A percentile compares a stretch with the other conserved stretches of the same genome.
These are phyloP conservation scores for Castanea sativa DNA, from an alignment of 306 rosid species.

Conservation along the genomic window DNA sequence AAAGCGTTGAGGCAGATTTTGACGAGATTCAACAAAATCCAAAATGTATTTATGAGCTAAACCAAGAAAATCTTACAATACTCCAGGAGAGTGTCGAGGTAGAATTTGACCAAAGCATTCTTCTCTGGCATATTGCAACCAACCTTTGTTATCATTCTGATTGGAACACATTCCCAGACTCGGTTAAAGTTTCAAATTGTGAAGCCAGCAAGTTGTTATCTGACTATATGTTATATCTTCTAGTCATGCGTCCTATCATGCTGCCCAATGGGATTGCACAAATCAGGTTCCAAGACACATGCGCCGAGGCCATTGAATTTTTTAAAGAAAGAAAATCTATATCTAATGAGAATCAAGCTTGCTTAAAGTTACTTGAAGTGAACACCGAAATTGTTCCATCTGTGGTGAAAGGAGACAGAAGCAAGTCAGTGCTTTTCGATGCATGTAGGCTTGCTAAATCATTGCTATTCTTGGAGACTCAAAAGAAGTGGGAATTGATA, in stretches of 20 bases:
- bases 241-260: slow-evolving; percentile 20
- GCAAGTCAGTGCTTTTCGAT: slow-evolving; percentile 35
- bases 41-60: too few relatives aligned
- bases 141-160: too few relatives aligned
- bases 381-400: slow-evolving; percentile 13
- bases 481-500: slow-evolving; percentile 20
- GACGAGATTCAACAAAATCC: too few relatives aligned
- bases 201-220: slow-evolving; percentile 22
- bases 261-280: too few relatives aligned
- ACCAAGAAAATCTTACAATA: too few relatives aligned
- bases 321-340: neutral
- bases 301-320: too few relatives aligned
- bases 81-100: neutral
- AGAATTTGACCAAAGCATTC: too few relatives aligned
- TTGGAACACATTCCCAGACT: neutral
- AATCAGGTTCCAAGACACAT: too few relatives aligned
- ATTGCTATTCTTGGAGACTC: neutral
- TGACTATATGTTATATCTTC: slow-evolving; percentile 31
- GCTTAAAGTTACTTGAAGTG: neutral
- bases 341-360: neutral
- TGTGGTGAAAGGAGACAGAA: slow-evolving; percentile 26
- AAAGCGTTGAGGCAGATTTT: neutral
- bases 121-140: too few relatives aligned
- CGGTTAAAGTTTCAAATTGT: neutral
- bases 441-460: slow-evolving; percentile 13